Evolutionary conservation across 2,329 filamentous ascomycete species (phyloP).

Genomic region (Fusarium abutilonis): DNA sequence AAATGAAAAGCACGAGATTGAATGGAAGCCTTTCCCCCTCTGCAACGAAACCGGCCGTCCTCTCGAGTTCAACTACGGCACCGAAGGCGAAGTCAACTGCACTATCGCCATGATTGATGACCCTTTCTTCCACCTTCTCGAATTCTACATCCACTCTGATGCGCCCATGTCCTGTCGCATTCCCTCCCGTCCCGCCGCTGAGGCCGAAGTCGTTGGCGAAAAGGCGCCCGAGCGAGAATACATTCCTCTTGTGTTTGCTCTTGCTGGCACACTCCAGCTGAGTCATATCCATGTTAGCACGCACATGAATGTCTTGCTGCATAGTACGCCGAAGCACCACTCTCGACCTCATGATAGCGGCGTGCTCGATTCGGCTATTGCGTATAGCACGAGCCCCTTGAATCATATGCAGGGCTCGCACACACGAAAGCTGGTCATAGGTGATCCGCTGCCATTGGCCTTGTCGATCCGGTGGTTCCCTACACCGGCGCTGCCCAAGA

Average conservation of each 20-base stretch:
- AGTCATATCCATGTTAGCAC: constrained; percentile 92
- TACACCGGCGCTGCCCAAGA: constrained; percentile 73
- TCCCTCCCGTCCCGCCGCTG: constrained; percentile 74
- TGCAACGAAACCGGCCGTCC: constrained; percentile 89
- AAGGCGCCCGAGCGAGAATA: constrained; percentile 65
- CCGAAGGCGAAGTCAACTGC: constrained; percentile 84
- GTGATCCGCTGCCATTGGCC: constrained; percentile 80
- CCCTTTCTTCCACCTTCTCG: constrained; percentile 86
- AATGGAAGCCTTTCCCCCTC: constrained; percentile 90
- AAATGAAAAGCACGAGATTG: constrained; percentile 79
- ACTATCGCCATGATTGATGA: constrained; percentile 81
- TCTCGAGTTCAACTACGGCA: constrained; percentile 86
- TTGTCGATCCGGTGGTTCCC: constrained; percentile 91
- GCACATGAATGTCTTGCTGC: constrained; percentile 88
- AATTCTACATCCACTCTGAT: constrained; percentile 98
- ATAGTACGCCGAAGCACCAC: constrained; percentile 71
- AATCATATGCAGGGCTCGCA: constrained; percentile 65
- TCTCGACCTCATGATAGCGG: constrained; percentile 73
- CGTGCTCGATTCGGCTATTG: constrained; percentile 85
- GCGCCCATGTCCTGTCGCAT: constrained; percentile 92
- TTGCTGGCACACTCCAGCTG: constrained; percentile 87
- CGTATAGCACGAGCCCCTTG: constrained; percentile 83
- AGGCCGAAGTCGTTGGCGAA: constrained; percentile 65
- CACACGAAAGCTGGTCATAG: constrained; percentile 79
- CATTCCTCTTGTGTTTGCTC: constrained; percentile 86